Evolutionary conservation across 2,329 filamentous ascomycete species (phyloP).

Genomic region (Talaromyces sp.): DNA sequence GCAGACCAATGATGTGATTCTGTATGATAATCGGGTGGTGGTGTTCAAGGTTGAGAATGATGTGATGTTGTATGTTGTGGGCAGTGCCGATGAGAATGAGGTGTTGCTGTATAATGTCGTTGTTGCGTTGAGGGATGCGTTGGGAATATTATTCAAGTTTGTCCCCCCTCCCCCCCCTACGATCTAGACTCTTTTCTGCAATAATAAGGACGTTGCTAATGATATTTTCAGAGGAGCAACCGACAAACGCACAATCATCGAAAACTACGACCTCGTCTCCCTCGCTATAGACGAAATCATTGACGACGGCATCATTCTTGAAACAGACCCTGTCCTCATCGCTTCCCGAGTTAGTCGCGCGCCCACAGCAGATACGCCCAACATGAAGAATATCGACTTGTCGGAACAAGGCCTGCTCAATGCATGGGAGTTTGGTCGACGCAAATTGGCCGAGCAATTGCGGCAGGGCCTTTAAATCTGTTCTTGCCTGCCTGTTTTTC

Average conservation of each 20-base stretch:
- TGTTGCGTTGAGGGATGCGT: constrained; percentile 80
- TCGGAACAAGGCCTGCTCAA: constrained; percentile 95
- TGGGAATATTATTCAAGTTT: constrained; percentile 94
- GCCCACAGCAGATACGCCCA: constrained; percentile 79
- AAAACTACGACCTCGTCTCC: constrained; percentile 96
- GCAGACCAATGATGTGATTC: constrained; percentile 90
- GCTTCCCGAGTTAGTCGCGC: constrained; percentile 89
- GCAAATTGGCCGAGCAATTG: constrained; percentile 85
- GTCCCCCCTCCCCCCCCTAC: constrained; percentile 48
- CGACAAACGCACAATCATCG: constrained; percentile 95
- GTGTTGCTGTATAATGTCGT: constrained; percentile 94
- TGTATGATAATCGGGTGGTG: constrained; percentile 94
- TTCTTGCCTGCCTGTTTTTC: not conserved
- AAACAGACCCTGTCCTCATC: constrained; percentile 93
- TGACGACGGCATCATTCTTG: constrained; percentile 92
- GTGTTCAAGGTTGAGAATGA: constrained; percentile 98
- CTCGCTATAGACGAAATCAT: constrained; percentile 93
- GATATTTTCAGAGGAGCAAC: constrained; percentile 69
- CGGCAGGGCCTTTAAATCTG: constrained; percentile 67
- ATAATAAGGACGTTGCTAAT: constrained; percentile 17
- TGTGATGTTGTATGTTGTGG: constrained; percentile 93
- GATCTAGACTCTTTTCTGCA: not conserved
- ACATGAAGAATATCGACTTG: constrained; percentile 89
- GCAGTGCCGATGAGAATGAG: constrained; percentile 90
- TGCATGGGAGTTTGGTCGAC: constrained; percentile 88